Percentiles rank a stretch among this genome's conserved stretches.
These are phyloP conservation scores for Mucor ambiguus DNA, from an alignment of 371 early-diverging fungal species.

Conservation along the genomic window DNA sequence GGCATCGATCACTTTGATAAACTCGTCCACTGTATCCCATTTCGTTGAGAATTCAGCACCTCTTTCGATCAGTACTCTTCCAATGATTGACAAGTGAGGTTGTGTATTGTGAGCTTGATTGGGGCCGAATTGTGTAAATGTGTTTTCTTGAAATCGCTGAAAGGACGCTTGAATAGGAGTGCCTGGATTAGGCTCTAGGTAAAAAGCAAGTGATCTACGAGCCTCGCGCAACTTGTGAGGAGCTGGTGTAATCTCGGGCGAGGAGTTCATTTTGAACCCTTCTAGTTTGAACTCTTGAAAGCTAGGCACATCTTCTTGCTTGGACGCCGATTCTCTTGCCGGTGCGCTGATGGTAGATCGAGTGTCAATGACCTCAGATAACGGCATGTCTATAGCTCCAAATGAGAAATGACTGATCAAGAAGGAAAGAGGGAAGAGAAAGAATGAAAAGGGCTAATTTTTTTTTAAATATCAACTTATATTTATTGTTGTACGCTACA, in stretches of 20 bases:
- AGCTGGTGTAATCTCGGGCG: conserved; percentile 23
- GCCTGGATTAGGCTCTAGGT: conserved; percentile 29
- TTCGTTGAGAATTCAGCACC: conserved; percentile 27
- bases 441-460: neutral
- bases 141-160: conserved; percentile 32
- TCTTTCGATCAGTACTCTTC: conserved; percentile 27
- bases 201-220: conserved; percentile 32
- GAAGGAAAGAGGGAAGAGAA: neutral
- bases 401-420: neutral
- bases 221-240: conserved; percentile 36
- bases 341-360: conserved; percentile 22
- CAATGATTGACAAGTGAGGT: conserved; percentile 29
- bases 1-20: conserved; percentile 18
- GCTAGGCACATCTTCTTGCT: conserved; percentile 20
- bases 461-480: conserved; percentile 5
- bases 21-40: conserved; percentile 29
- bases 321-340: neutral
- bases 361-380: conserved; percentile 17
- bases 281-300: conserved; percentile 35
- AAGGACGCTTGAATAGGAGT: conserved; percentile 33
- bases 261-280: conserved; percentile 28
- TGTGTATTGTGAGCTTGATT: conserved; percentile 37
- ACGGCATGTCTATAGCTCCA: conserved; percentile 5
- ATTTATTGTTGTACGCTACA: conserved; percentile 19
- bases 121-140: conserved; percentile 30